Evolutionary conservation across 352 stramenopile species (phyloP), one percentile per base, ranked within the genome.

Genomic region (Phytophthora gonapodyides): DNA sequence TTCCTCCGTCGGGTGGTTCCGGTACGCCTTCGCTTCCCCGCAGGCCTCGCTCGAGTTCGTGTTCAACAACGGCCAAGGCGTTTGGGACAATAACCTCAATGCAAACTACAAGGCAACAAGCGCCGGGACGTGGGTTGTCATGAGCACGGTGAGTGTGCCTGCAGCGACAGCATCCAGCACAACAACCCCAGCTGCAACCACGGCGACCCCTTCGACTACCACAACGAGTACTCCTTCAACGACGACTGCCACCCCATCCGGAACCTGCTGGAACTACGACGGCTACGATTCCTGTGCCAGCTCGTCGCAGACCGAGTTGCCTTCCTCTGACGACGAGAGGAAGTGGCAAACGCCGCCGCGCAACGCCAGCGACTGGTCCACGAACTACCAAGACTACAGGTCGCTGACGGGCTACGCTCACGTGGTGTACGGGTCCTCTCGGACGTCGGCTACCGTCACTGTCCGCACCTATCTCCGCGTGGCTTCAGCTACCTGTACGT

Each of bases 271-370:
- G 21, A 80, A 76, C 24, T 78, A 67, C 41, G 71, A 79, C 36
- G 70, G 70, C 3, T 44, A 56, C 2, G 67, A 75, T 50, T 73
- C 64, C 2, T 79, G 70, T 53, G 46, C 40, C 10, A 63, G 63
- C 15, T 55, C 50, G 1, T 65, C 60, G 3, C 47, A 71, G 24
- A 75, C 55, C 10, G 46, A 57, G 6, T 51, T 64, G 1, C 57
- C 66, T 0, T 24, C 57, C 5, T 48, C 64, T 3, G 57, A 78
- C 12, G 74, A 86, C 9, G 37, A 52, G 2, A 58, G 71, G 33
- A 74, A 70, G 43, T 86, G 75, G 74, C 76, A 86, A 58, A 86
- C 76, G 8, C 71, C 71, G n/a, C 54, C 76, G 15, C 71, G 71
- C 38, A 78, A 86, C 41, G 31, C 67, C 2, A 57, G 55, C 3